A percentile compares a stretch with the other conserved stretches of the same genome.
Evolutionary conservation across 2,329 filamentous ascomycete species (phyloP).

Genomic region (Hypoxylon sp.): DNA sequence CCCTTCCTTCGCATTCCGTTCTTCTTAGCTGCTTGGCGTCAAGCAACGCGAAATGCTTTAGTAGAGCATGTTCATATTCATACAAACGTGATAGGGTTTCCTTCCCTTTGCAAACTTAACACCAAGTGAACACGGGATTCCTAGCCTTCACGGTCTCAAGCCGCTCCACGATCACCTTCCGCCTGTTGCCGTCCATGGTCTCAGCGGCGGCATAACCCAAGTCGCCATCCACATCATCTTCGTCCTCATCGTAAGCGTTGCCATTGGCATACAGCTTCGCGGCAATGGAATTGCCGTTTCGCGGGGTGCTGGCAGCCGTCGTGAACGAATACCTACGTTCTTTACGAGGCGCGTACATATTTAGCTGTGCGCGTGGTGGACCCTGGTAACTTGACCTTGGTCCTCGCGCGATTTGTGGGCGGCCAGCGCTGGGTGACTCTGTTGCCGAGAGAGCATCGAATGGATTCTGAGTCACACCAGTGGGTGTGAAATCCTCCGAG

Average conservation of each 20-base stretch:
- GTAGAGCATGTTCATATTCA: not conserved
- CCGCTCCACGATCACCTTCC: conserved; percentile 96
- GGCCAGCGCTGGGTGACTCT: conserved; percentile 16
- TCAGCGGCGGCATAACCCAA: conserved; percentile 93
- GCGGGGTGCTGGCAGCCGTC: conserved; percentile 54
- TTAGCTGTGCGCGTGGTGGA: conserved; percentile 52
- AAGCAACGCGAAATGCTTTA: no score
- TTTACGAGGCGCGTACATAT: conserved; percentile 56
- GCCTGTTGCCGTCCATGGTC: conserved; percentile 88
- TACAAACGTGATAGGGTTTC: not conserved
- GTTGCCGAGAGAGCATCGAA: conserved; percentile 34
- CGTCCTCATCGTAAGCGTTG: conserved; percentile 45
- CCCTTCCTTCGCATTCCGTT: not conserved
- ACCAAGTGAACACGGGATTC: conserved; percentile 98
- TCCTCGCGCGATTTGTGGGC: conserved; percentile 24
- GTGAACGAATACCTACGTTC: conserved; percentile 65
- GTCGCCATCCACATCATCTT: conserved; percentile 84
- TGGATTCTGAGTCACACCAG: conserved; percentile 41
- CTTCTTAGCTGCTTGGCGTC: no score
- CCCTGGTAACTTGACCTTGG: conserved; percentile 53
- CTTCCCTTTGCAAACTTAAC: conserved; percentile 64
- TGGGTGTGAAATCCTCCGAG: conserved; percentile 33
- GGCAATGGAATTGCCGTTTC: conserved; percentile 60
- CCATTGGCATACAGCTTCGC: conserved; percentile 58
- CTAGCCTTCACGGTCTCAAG: conserved; percentile 94